Conservation (phyloP, 2,329 filamentous ascomycete genomes). For the Hypoxylon sp. region DNA sequence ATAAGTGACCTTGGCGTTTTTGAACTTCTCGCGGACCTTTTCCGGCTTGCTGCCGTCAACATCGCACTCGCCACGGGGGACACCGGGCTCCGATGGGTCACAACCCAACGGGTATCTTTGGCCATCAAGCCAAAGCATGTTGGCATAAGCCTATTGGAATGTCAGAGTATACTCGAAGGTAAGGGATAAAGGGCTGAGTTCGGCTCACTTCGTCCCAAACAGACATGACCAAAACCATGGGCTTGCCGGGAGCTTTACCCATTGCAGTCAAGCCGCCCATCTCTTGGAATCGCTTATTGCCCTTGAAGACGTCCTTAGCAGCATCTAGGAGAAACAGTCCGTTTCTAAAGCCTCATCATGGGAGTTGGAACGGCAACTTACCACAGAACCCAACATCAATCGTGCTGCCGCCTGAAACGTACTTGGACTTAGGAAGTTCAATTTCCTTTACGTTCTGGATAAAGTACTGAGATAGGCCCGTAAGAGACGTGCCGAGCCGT, state of each 20-base stretch:
- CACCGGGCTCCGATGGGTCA: conserved; percentile 56
- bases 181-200: background rate
- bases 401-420: conserved; percentile 46
- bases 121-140: conserved; percentile 76
- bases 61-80: conserved; percentile 61
- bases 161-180: conserved; percentile 1
- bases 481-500: conserved; percentile 61
- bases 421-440: conserved; percentile 56
- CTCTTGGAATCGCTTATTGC: conserved; percentile 62
- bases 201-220: conserved; percentile 66
- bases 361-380: conserved; percentile 12
- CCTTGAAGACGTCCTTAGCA: conserved; percentile 65
- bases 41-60: conserved; percentile 59
- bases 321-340: conserved; percentile 45
- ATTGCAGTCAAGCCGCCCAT: conserved; percentile 66
- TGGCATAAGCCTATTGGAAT: conserved; percentile 55
- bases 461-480: conserved; percentile 68
- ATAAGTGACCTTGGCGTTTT: conserved; percentile 58
- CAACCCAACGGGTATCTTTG: conserved; percentile 63
- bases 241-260: conserved; percentile 63
- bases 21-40: conserved; percentile 55
- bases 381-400: conserved; percentile 68
- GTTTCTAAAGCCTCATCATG: background rate
- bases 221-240: conserved; percentile 72
- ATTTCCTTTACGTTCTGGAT: conserved; percentile 68